phyloP scores from a whole-genome alignment of 1,284 basidiomycete species.

The Marasmius oreades region DNA sequence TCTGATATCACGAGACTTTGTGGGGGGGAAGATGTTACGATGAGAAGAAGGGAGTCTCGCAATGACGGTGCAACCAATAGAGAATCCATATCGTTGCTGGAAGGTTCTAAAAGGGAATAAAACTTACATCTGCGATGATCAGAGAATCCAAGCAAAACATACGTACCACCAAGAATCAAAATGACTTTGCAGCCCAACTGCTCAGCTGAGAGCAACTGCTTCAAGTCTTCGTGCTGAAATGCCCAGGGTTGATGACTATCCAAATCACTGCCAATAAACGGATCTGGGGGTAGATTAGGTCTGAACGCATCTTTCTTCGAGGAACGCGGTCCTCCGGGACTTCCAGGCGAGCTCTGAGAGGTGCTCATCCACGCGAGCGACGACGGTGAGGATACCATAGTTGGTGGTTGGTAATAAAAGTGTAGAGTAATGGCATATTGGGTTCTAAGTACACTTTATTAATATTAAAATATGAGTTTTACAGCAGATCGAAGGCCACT shows the following conservation, averaged over 20 bases:
- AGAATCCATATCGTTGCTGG: background rate
- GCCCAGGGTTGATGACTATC: slow-evolving; percentile 1
- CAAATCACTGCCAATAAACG: background rate
- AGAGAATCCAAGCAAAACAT: background rate
- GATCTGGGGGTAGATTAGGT: slow-evolving; percentile 7
- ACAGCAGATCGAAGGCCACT: background rate
- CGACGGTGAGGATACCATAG: background rate
- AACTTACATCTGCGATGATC: background rate
- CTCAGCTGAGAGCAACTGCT: background rate
- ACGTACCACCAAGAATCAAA: slow-evolving; percentile 7
- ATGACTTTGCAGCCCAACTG: background rate
- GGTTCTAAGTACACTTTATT: background rate
- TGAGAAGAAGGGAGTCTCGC: slow-evolving; percentile 1
- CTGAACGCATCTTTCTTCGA: slow-evolving; percentile 2
- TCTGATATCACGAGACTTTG: background rate
- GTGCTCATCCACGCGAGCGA: no score
- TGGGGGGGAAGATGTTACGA: slow-evolving; percentile 4
- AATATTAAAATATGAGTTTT: background rate
- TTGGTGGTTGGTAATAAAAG: background rate
- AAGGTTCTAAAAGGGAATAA: background rate
- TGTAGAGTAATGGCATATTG: background rate
- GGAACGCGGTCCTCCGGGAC: background rate
- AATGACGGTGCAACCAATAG: background rate
- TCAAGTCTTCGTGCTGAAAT: background rate
- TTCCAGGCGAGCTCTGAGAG: background rate